Evolutionary conservation across 768 basidiomycete species (phyloP).

Genomic region (Russula lepida): DNA sequence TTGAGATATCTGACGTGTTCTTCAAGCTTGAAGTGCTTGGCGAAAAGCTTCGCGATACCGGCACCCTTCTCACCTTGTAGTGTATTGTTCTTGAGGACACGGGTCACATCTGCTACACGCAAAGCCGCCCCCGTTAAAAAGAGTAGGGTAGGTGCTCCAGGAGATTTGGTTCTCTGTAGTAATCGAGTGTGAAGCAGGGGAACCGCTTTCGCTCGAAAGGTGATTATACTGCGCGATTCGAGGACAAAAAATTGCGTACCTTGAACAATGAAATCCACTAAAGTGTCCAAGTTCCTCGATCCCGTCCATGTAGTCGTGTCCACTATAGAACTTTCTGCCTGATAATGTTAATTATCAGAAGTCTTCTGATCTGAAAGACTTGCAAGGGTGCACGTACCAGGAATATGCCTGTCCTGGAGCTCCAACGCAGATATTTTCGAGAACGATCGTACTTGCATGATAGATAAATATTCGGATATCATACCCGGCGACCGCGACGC

Average conservation of each 20-base stretch:
- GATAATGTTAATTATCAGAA: constrained; percentile 38
- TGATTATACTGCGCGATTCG: background rate
- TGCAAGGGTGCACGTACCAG: constrained; percentile 43
- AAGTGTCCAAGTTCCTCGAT: constrained; percentile 58
- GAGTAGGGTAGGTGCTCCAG: constrained; percentile 81
- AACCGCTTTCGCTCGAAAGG: constrained; percentile 36
- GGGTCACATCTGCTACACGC: constrained; percentile 81
- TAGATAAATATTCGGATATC: constrained; percentile 54
- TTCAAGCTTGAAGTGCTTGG: constrained; percentile 85
- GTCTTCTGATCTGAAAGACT: constrained; percentile 22
- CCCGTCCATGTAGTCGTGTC: constrained; percentile 71
- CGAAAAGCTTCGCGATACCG: constrained; percentile 91
- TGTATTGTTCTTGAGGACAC: constrained; percentile 59
- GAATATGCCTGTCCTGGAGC: constrained; percentile 68
- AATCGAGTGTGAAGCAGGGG: constrained; percentile 64
- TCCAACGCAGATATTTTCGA: constrained; percentile 67
- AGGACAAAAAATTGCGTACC: constrained; percentile 34
- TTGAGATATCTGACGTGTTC: constrained; percentile 81
- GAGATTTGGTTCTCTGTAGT: constrained; percentile 62
- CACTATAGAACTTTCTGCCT: constrained; percentile 62
- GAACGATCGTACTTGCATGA: constrained; percentile 62
- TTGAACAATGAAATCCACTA: constrained; percentile 69
- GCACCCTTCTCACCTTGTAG: constrained; percentile 77
- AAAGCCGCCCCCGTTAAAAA: constrained; percentile 85
- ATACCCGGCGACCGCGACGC: constrained; percentile 48